These are phyloP conservation scores for Phytophthora hybrid DNA, from an alignment of 352 stramenopile genomes.

Conservation along the genomic window DNA sequence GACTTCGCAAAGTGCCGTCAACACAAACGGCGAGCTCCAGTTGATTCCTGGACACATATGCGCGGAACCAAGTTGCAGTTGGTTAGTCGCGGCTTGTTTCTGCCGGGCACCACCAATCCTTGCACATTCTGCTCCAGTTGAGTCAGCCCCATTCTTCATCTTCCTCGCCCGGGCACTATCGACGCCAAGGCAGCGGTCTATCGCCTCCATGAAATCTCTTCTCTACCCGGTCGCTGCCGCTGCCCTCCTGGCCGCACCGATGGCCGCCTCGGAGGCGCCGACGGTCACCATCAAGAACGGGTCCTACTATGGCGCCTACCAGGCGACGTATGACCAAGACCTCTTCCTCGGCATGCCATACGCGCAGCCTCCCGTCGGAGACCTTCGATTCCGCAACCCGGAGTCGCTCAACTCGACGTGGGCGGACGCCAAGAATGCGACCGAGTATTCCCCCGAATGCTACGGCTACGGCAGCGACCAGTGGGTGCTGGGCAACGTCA, in stretches of 20 bases:
- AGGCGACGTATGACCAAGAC: slow-evolving; percentile 34
- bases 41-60: slow-evolving; percentile 9
- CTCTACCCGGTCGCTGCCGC: background rate
- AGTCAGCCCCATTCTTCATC: slow-evolving; percentile 13
- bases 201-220: slow-evolving; percentile 8
- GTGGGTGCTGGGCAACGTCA: slow-evolving; percentile 27
- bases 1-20: background rate
- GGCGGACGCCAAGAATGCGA: slow-evolving; percentile 34
- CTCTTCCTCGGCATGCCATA: slow-evolving; percentile 45
- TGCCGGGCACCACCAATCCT: slow-evolving; percentile 9
- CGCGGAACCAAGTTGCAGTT: slow-evolving; percentile 15
- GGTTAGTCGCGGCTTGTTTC: slow-evolving; percentile 5
- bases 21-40: background rate
- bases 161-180: slow-evolving; percentile 14
- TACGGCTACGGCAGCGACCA: slow-evolving; percentile 39
- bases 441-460: slow-evolving; percentile 54
- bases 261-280: slow-evolving; percentile 10
- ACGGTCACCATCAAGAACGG: slow-evolving; percentile 34
- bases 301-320: slow-evolving; percentile 33
- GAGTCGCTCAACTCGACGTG: slow-evolving; percentile 33
- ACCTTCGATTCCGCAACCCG: slow-evolving; percentile 36
- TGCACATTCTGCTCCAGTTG: background rate
- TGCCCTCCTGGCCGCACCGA: background rate
- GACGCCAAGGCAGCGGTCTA: background rate
- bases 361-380: slow-evolving; percentile 36